phyloP scores from a whole-genome alignment of 441 rosid genomes.

The Erodium trifolium region DNA sequence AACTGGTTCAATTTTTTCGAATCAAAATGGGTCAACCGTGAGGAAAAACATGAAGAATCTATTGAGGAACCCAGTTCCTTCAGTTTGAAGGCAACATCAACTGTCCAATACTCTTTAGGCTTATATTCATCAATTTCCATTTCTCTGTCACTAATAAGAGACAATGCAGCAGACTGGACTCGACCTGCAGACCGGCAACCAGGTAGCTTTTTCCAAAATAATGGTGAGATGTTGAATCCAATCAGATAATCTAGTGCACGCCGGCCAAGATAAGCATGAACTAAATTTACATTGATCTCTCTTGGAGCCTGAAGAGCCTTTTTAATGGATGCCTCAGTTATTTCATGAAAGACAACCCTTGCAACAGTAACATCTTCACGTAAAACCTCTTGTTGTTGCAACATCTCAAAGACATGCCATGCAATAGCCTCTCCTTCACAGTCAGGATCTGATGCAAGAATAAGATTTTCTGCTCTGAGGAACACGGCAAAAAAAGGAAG shows the following conservation, averaged over 20 bases:
- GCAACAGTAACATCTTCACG: slow-evolving; percentile 57
- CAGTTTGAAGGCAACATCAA: slow-evolving; percentile 41
- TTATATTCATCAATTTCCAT: slow-evolving; percentile 80
- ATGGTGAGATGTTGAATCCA: slow-evolving; percentile 90
- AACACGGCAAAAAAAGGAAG: slow-evolving; percentile 35
- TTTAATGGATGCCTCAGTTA: slow-evolving; percentile 83
- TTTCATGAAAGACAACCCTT: slow-evolving; percentile 92
- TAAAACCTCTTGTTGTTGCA: slow-evolving; percentile 89
- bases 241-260: slow-evolving; percentile 96
- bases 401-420: slow-evolving; percentile 98
- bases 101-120: slow-evolving; percentile 79
- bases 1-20: slow-evolving; percentile 68
- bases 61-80: slow-evolving; percentile 24
- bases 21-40: slow-evolving; percentile 59
- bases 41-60: slow-evolving; percentile 31
- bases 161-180: slow-evolving; percentile 94
- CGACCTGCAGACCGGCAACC: slow-evolving; percentile 98
- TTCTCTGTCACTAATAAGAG: slow-evolving; percentile 90
- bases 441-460: slow-evolving; percentile 99
- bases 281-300: slow-evolving; percentile 76
- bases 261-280: slow-evolving; percentile 89
- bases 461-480: slow-evolving; percentile 87
- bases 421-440: slow-evolving; percentile 99
- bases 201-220: slow-evolving; percentile 93
- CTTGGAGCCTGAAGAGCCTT: slow-evolving; percentile 72